Base-by-base conservation (phyloP, 2,329 filamentous ascomycete species). In the Herpotrichia juniperi region DNA sequence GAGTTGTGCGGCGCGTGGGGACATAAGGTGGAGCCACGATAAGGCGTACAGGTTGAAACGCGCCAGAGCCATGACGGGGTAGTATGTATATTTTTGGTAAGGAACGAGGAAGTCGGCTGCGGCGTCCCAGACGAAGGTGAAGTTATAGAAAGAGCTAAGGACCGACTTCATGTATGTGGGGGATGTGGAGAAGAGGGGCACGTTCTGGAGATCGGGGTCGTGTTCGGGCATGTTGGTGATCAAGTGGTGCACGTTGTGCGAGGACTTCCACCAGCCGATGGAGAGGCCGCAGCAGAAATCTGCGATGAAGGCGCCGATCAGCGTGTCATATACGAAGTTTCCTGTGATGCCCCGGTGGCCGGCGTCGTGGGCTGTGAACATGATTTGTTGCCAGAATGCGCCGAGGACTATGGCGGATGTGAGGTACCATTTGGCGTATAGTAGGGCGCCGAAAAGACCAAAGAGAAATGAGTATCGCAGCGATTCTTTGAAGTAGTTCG, bases 21-120 rank as follows among this genome's bases (percentile, higher is more conserved):
- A 78, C 50, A 93, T 74, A 1, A 96, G 82, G 69, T 89, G 91
- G 58, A 87, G 82, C 88, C 89, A 96, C 12, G 89, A 93, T 14
- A 94, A 81, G 10, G 84, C 78, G 72, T 96, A 96, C 14, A 96
- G 83, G 69, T 96, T 96, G 79, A 96, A 93, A 31, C 92, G 87
- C 5, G 89, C 93, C 56, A 96, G 83, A 30, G 85, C 79, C 63
- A 96, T 85, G 58, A 96, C 79, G 2, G 89, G 83, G 70, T 96
- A 96, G 75, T 96, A 96, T 0, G 89, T 82, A 73, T 89, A 93
- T 53, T 90, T 82, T 72, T 96, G 92, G 54, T 89, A 81, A n/a
- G 81, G 82, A 43, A 96, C 76, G 12, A 91, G 72, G 56, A 90
- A 72, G 67, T 86, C 87, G 17, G 90, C 89, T n/a, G 85, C 80